Conservation (phyloP, 768 basidiomycete species). For the Lyophyllum shimeji region DNA sequence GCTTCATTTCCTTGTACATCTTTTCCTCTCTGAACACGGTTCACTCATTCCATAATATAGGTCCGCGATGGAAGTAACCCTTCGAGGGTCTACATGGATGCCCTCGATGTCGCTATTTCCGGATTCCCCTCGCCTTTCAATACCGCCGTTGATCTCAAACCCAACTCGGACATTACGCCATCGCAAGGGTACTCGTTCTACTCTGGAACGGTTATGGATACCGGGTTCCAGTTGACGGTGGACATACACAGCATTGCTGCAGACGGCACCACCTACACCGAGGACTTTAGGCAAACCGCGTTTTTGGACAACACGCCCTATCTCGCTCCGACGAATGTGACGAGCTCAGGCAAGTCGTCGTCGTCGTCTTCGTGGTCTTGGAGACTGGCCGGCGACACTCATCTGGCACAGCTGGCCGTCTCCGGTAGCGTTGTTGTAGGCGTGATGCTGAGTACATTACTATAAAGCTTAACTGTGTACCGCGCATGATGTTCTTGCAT, state of each 20-base stretch:
- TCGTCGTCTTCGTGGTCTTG: slow-evolving; percentile 12
- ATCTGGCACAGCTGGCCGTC: not conserved
- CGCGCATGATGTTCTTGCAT: not conserved
- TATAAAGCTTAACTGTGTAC: not conserved
- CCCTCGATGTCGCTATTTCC: slow-evolving; percentile 22
- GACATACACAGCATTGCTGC: slow-evolving; percentile 25
- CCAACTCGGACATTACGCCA: slow-evolving; percentile 21
- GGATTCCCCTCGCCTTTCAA: slow-evolving; percentile 25
- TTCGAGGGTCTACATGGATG: slow-evolving; percentile 28
- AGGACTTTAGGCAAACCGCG: slow-evolving; percentile 28
- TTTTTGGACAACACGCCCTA: slow-evolving; percentile 26
- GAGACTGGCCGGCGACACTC: slow-evolving; percentile 2
- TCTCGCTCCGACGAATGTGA: slow-evolving; percentile 21
- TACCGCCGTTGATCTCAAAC: slow-evolving; percentile 25
- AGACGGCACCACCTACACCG: slow-evolving; percentile 27
- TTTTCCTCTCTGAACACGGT: not conserved
- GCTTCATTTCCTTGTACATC: slow-evolving; percentile 4
- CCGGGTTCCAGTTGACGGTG: slow-evolving; percentile 28
- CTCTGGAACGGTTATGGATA: slow-evolving; percentile 21
- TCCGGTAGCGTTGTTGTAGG: not conserved
- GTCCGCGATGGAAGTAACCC: slow-evolving; percentile 26
- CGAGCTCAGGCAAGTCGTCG: slow-evolving; percentile 8
- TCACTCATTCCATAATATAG: slow-evolving; percentile 12
- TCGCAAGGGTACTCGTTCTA: slow-evolving; percentile 31
- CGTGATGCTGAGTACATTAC: not conserved